Percentiles rank a stretch among this genome's conserved stretches.
These are phyloP conservation scores for Fraxinus platypoda DNA, from an alignment of 305 asterid genomes.

Conservation along the genomic window DNA sequence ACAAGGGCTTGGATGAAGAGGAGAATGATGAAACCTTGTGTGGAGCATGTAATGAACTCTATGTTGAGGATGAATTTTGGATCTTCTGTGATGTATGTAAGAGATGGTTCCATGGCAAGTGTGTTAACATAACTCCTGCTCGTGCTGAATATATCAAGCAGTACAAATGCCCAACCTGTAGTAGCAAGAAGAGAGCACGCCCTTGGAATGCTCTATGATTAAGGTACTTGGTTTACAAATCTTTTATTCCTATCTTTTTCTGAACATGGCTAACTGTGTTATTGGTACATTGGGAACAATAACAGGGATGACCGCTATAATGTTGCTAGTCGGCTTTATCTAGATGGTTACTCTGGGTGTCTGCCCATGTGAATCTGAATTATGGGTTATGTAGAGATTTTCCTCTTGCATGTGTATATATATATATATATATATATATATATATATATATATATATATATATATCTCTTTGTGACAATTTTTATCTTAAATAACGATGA, in stretches of 20 bases:
- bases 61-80: conserved; percentile 46
- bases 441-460: neutral
- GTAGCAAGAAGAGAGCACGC: conserved; percentile 45
- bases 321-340: neutral
- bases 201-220: conserved; percentile 18
- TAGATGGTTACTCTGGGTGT: neutral
- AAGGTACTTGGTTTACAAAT: neutral
- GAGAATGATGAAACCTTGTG: conserved; percentile 46
- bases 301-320: neutral
- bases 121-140: conserved; percentile 53
- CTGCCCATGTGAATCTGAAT: neutral
- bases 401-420: neutral
- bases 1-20: conserved; percentile 26
- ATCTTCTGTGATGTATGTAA: conserved; percentile 52
- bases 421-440: too few species aligned
- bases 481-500: neutral
- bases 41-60: conserved; percentile 47
- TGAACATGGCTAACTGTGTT: neutral
- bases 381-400: neutral
- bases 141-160: conserved; percentile 50
- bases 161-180: conserved; percentile 52
- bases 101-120: conserved; percentile 54
- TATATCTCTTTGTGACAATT: neutral
- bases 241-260: neutral
- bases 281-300: neutral